These are phyloP conservation scores for Anisodus tanguticus DNA, from an alignment of 257 asterid species.

Conservation along the genomic window DNA sequence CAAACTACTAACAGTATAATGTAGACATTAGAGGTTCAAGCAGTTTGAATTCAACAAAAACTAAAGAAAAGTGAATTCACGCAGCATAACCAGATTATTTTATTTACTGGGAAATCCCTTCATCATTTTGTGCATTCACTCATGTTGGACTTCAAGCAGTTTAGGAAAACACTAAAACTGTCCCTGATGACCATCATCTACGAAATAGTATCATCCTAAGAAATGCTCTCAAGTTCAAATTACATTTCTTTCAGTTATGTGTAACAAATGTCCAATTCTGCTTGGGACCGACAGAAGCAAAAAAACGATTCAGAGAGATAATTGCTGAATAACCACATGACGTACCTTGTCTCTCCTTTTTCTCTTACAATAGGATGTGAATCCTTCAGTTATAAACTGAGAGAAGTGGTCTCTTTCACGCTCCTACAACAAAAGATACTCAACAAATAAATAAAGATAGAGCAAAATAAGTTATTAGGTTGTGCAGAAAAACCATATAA, in stretches of 20 bases:
- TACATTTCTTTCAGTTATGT: neutral
- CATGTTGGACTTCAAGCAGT: neutral
- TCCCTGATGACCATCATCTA: neutral
- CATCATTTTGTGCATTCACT: slow-evolving; percentile 1
- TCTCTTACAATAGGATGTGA: slow-evolving; percentile 96
- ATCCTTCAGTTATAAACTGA: slow-evolving; percentile 96
- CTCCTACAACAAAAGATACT: slow-evolving; percentile 54
- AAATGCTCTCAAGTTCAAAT: neutral
- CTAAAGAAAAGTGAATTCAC: neutral
- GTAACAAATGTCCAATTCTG: slow-evolving; percentile 17
- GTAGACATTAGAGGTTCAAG: neutral
- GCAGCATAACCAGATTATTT: neutral
- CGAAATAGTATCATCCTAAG: neutral
- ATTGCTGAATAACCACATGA: neutral
- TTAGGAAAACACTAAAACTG: neutral
- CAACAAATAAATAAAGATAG: neutral
- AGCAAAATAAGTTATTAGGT: neutral
- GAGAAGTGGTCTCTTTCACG: slow-evolving; percentile 95
- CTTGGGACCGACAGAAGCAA: neutral
- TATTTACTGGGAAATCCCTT: neutral
- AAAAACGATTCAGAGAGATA: neutral
- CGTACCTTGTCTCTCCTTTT: slow-evolving; percentile 94
- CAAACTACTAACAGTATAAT: slow-evolving; percentile 5
- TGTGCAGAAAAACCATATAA: neutral
- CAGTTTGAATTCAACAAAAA: neutral